Evolutionary conservation across 805 yeast genomes (phyloP).

Genomic region (Pichia kluyveri): DNA sequence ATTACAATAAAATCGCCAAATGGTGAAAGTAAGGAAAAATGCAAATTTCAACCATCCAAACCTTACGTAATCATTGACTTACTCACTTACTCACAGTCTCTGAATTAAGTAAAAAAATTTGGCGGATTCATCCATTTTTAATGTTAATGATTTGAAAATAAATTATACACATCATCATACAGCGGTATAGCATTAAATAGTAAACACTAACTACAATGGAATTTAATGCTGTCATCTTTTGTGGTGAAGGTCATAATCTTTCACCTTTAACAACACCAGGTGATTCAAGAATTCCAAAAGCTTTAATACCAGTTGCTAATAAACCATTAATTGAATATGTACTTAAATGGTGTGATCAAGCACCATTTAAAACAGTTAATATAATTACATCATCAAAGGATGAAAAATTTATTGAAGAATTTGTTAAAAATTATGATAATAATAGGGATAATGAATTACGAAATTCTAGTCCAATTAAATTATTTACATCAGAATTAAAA

Average conservation of each 20-base stretch:
- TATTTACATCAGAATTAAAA: conserved; percentile 36
- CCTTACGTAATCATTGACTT: too few species aligned
- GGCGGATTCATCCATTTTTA: too few species aligned
- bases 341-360: conserved; percentile 87
- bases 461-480: conserved; percentile 29
- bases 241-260: conserved; percentile 75
- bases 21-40: background rate
- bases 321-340: conserved; percentile 82
- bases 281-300: conserved; percentile 67
- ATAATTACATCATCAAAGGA: conserved; percentile 45
- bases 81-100: too few species aligned
- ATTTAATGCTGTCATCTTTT: conserved; percentile 81
- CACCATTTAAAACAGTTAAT: conserved; percentile 63
- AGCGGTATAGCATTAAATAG: too few species aligned
- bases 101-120: too few species aligned
- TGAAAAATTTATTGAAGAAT: conserved; percentile 36
- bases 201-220: conserved; percentile 45
- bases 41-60: too few species aligned
- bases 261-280: conserved; percentile 61
- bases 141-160: too few species aligned
- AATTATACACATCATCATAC: too few species aligned
- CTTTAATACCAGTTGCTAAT: conserved; percentile 83
- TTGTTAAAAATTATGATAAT: conserved; percentile 39
- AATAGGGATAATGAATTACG: conserved; percentile 28
- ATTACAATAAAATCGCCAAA: background rate